Base-by-base conservation (phyloP, 768 basidiomycete species). In the Imleria badia region DNA sequence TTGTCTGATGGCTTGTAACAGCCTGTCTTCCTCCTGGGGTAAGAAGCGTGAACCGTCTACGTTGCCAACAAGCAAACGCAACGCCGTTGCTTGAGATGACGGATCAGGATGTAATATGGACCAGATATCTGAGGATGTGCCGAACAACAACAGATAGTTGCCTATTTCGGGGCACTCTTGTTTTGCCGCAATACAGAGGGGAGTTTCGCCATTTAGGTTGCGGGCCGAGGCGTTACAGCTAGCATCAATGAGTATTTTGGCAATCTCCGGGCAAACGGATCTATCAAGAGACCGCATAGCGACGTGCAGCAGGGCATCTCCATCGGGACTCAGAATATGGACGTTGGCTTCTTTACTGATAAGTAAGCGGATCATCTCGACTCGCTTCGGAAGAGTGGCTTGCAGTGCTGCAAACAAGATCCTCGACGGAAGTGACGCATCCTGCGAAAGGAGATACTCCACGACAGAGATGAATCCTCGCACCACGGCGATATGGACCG, bases 341-440 rank as follows among this genome's bases (percentile, higher is more conserved):
- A 39, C 6, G 12, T 51, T 19, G 6, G 51, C 55, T 26, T 47
- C 43, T 7, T 46, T 47, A 1, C 12, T 15, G 9, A 52, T 13
- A 8, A 59, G 47, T 3, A 57, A 40, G 13, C 31, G 36, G 19
- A 54, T 8, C 52, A 54, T 47, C n/a, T 38, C n/a, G 40, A 23
- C 39, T 42, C 34, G 19, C 8, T 46, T 47, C 14, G 9, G 5
- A 6, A 2, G 9, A 3, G 33, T 8, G 17, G 9, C 23, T 9
- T 39, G 42, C 12, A 45, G 13, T 12, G 38, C 53, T 3, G 46
- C 14, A 31, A 54, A 49, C n/a, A 54, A 36, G 33, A 54, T 50
- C 5, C n/a, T 20, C 6, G 41, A n/a, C 5, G 53, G 53, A 4
- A 54, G 40, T 5, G 48, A 29, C 7, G 29, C 51, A 17, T 2